phyloP scores from a whole-genome alignment of 306 rosid genomes.

The Vicia faba region DNA sequence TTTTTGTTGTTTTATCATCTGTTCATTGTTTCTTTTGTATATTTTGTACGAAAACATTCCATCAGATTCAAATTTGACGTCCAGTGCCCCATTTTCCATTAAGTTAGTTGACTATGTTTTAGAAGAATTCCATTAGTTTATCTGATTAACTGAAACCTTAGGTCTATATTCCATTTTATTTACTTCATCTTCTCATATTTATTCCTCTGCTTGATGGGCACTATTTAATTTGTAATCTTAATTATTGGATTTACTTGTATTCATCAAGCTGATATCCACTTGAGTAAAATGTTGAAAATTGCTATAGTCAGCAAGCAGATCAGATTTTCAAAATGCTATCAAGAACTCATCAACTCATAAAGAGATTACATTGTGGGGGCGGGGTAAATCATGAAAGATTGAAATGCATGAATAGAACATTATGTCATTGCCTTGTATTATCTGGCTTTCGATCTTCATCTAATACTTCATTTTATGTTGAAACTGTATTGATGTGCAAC shows the following conservation, averaged over 20 bases:
- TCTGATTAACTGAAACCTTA: conserved; percentile 5
- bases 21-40: conserved; percentile 21
- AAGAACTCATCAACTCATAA: conserved; percentile 4
- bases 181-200: conserved; percentile 14
- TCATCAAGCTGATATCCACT: conserved; percentile 15
- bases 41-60: neutral
- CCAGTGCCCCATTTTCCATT: neutral
- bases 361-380: conserved; percentile 25
- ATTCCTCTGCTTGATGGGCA: neutral
- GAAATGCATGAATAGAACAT: conserved; percentile 15
- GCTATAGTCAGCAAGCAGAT: conserved; percentile 27
- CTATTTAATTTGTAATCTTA: conserved; percentile 8
- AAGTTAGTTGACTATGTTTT: conserved; percentile 18
- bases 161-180: neutral
- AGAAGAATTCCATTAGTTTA: conserved; percentile 28
- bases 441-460: conserved; percentile 31
- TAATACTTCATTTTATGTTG: conserved; percentile 32
- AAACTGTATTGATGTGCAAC: conserved; percentile 44
- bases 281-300: conserved; percentile 21
- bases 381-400: conserved; percentile 17
- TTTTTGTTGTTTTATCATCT: neutral
- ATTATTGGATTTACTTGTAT: conserved; percentile 1
- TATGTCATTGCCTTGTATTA: conserved; percentile 18
- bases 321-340: conserved; percentile 9
- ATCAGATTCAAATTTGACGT: conserved; percentile 25